phyloP scores from a whole-genome alignment of 805 yeast species.

The Candida berthetii region DNA sequence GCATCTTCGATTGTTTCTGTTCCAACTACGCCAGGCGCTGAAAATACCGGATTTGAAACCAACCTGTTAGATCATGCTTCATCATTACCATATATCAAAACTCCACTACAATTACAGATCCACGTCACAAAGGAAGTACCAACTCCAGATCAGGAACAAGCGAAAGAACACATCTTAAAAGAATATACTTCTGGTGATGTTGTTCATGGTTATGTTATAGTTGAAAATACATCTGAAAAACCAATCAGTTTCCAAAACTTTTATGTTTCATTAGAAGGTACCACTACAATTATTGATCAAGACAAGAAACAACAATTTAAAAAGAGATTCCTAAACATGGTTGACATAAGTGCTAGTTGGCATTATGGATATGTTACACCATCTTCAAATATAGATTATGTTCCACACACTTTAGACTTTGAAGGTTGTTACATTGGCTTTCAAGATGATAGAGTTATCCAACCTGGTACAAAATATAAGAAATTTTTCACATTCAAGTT shows the following conservation, averaged over 20 bases:
- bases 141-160: constrained; percentile 33
- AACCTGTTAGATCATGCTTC: constrained; percentile 48
- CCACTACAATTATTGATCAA: constrained; percentile 21
- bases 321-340: constrained; percentile 38
- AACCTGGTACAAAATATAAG: constrained; percentile 43
- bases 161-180: constrained; percentile 25
- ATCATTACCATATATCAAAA: constrained; percentile 29
- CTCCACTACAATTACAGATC: constrained; percentile 42
- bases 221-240: constrained; percentile 32
- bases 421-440: constrained; percentile 30
- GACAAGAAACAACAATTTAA: constrained; percentile 11
- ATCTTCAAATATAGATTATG: constrained; percentile 1
- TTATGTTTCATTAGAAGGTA: constrained; percentile 51
- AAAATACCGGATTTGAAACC: constrained; percentile 22
- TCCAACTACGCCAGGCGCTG: background rate
- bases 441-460: constrained; percentile 35
- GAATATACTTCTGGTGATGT: constrained; percentile 53
- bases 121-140: constrained; percentile 47
- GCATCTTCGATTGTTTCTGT: background rate
- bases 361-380: constrained; percentile 26
- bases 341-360: constrained; percentile 47
- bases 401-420: constrained; percentile 14
- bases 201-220: constrained; percentile 41
- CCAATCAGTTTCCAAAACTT: constrained; percentile 54
- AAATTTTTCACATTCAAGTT: constrained; percentile 52